A percentile compares a stretch with the other conserved stretches of the same genome.
phyloP scores from a whole-genome alignment of 1,284 basidiomycete species.

The Sparassis latifolia region DNA sequence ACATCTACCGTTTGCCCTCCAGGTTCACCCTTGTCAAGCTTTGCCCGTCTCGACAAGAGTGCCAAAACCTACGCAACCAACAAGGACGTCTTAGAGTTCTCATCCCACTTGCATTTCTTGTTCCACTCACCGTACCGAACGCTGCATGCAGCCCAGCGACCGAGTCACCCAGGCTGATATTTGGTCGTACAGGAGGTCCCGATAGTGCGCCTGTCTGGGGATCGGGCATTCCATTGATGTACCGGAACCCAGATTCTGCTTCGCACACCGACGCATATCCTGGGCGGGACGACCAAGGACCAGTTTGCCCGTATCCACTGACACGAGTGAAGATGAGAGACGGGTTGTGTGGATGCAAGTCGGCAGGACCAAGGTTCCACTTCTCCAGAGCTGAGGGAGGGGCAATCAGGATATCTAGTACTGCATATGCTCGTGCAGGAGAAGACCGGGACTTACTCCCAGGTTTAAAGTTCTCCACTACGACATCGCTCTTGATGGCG shows the following conservation, averaged over 20 bases:
- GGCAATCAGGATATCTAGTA: too few relatives aligned
- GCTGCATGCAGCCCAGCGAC: slow-evolving; percentile 67
- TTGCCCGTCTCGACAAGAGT: slow-evolving; percentile 47
- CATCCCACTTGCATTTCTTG: not conserved
- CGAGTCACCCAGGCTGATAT: slow-evolving; percentile 66
- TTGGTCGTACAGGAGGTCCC: slow-evolving; percentile 61
- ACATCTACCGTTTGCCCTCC: slow-evolving; percentile 63
- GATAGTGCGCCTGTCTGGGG: slow-evolving; percentile 41
- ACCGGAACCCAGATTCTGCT: slow-evolving; percentile 66
- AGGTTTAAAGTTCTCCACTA: slow-evolving; percentile 68
- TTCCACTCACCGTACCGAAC: slow-evolving; percentile 54
- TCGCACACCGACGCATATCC: slow-evolving; percentile 71
- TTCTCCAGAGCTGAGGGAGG: slow-evolving; percentile 50
- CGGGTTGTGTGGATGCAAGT: slow-evolving; percentile 51
- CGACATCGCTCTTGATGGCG: slow-evolving; percentile 54
- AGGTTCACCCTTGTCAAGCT: slow-evolving; percentile 27
- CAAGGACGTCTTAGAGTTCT: not conserved
- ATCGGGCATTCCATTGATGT: slow-evolving; percentile 62
- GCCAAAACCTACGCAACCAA: slow-evolving; percentile 52
- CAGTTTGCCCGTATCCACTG: slow-evolving; percentile 68
- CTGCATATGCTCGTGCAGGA: too few relatives aligned
- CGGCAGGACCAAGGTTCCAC: slow-evolving; percentile 55
- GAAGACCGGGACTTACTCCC: slow-evolving; percentile 43
- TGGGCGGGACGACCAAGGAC: slow-evolving; percentile 61
- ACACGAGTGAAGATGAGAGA: slow-evolving; percentile 66